Evolutionary conservation across 192 early-diverging fungal species (phyloP).

Genomic region (Coemansia sp.): DNA sequence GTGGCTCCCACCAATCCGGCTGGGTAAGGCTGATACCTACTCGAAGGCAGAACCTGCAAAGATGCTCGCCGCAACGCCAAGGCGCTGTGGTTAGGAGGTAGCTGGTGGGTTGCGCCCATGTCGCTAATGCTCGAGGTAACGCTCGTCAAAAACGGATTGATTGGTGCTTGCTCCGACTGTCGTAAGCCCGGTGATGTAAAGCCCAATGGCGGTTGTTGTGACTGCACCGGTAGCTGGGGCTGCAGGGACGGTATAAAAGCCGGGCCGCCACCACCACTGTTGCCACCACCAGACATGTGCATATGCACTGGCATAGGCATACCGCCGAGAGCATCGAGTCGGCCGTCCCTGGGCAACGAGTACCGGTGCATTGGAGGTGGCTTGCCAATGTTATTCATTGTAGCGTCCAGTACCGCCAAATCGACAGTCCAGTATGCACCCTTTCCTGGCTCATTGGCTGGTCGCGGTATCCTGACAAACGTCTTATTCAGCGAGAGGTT

Average conservation of each 20-base stretch:
- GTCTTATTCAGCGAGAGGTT: slow-evolving; percentile 81
- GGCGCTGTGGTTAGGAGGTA: neutral
- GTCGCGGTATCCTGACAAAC: slow-evolving; percentile 75
- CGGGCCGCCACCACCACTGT: neutral
- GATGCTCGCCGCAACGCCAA: slow-evolving; percentile 33
- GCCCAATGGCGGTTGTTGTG: neutral
- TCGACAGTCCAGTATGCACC: slow-evolving; percentile 83
- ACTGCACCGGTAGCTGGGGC: neutral
- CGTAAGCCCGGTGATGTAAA: neutral
- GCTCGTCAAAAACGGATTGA: slow-evolving; percentile 21
- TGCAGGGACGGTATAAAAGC: neutral
- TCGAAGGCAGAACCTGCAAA: slow-evolving; percentile 27
- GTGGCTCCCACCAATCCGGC: neutral
- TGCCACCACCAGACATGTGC: neutral
- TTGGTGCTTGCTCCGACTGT: neutral
- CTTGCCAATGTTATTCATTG: slow-evolving; percentile 17
- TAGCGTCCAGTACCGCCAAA: slow-evolving; percentile 40
- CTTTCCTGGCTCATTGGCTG: slow-evolving; percentile 82
- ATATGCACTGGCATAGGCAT: neutral
- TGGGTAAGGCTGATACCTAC: slow-evolving; percentile 43
- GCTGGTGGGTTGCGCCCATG: slow-evolving; percentile 14
- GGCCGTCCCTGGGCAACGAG: slow-evolving; percentile 12
- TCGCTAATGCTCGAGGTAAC: slow-evolving; percentile 48
- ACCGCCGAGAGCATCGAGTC: neutral
- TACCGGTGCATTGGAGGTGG: slow-evolving; percentile 19